phyloP scores from a whole-genome alignment of 495 filamentous ascomycete species.

The Schizothecium vesticola region DNA sequence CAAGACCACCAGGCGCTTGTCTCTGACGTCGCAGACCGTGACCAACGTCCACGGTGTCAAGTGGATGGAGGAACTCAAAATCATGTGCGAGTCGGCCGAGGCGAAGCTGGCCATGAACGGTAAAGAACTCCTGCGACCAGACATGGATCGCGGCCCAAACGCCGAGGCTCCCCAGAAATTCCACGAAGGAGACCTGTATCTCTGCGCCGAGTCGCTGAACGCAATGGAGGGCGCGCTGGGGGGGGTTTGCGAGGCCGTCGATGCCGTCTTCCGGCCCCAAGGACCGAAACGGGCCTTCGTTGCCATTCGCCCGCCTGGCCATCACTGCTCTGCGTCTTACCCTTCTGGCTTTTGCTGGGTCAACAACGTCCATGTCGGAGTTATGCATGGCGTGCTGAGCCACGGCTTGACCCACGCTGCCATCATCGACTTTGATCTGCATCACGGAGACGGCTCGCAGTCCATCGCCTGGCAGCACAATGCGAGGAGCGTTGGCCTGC shows the following conservation, averaged over 20 bases:
- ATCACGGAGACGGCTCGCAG: slow-evolving; percentile 95
- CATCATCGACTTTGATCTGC: slow-evolving; percentile 94
- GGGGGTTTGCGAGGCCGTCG: slow-evolving; percentile 85
- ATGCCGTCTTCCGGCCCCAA: slow-evolving; percentile 63
- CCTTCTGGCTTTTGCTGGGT: slow-evolving; percentile 98
- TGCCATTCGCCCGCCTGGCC: slow-evolving; percentile 75
- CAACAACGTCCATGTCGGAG: slow-evolving; percentile 96
- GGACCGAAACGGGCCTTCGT: slow-evolving; percentile 74
- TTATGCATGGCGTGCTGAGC: slow-evolving; percentile 75
- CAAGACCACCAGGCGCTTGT: slow-evolving; percentile 60
- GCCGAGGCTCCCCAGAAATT: slow-evolving; percentile 48
- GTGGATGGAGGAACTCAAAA: slow-evolving; percentile 88
- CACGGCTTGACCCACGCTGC: slow-evolving; percentile 89
- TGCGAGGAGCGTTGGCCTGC: slow-evolving; percentile 46
- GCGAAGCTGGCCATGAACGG: slow-evolving; percentile 62
- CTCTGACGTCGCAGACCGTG: slow-evolving; percentile 63
- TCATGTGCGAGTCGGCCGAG: slow-evolving; percentile 76
- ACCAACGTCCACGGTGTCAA: slow-evolving; percentile 76
- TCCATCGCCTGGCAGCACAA: slow-evolving; percentile 88
- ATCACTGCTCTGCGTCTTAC: slow-evolving; percentile 82
- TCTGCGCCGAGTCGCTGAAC: slow-evolving; percentile 75
- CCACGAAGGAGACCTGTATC: slow-evolving; percentile 82
- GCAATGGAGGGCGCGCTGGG: slow-evolving; percentile 87
- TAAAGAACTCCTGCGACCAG: slow-evolving; percentile 68
- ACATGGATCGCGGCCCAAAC: slow-evolving; percentile 42